Conservation (phyloP, 2,329 filamentous ascomycete genomes). For the Penicillium sp. region DNA sequence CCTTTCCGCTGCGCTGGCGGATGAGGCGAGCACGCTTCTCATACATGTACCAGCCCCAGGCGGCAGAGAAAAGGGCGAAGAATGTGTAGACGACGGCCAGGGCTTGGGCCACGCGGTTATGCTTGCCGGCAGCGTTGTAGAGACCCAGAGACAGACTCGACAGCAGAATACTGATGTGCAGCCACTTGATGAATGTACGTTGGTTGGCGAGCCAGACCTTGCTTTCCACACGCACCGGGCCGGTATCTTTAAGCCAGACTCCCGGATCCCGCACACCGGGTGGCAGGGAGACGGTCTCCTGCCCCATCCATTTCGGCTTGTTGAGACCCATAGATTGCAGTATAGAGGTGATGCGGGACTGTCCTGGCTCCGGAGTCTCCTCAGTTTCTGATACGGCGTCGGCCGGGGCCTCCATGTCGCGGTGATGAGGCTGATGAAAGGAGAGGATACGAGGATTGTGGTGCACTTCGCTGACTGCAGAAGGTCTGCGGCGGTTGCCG, state of each 20-base stretch:
- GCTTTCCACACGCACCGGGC: slow-evolving; percentile 86
- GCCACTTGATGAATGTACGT: slow-evolving; percentile 97
- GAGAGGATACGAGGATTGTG: slow-evolving; percentile 34
- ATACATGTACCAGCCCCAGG: slow-evolving; percentile 85
- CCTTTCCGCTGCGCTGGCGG: slow-evolving; percentile 75
- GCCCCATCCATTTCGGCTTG: slow-evolving; percentile 61
- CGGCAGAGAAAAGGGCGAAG: slow-evolving; percentile 76
- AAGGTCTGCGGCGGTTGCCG: slow-evolving; percentile 7
- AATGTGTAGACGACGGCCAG: slow-evolving; percentile 79
- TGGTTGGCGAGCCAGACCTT: slow-evolving; percentile 99
- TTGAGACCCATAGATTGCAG: slow-evolving; percentile 79
- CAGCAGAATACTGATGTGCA: slow-evolving; percentile 86
- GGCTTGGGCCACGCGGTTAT: slow-evolving; percentile 67
- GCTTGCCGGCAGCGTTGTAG: slow-evolving; percentile 77
- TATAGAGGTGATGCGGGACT: slow-evolving; percentile 61
- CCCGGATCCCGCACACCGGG: slow-evolving; percentile 82
- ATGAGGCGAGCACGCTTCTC: slow-evolving; percentile 74
- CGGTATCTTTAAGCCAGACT: slow-evolving; percentile 89
- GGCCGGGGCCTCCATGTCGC: slow-evolving; percentile 10
- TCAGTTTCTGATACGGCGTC: slow-evolving; percentile 33
- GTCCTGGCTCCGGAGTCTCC: slow-evolving; percentile 40
- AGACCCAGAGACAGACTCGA: slow-evolving; percentile 77
- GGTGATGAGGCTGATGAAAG: slow-evolving; percentile 25
- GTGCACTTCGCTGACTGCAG: slow-evolving; percentile 18
- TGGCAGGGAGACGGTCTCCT: slow-evolving; percentile 59